Evolutionary conservation across 306 rosid genomes (phyloP).

Genomic region (Cucumis sativus): DNA sequence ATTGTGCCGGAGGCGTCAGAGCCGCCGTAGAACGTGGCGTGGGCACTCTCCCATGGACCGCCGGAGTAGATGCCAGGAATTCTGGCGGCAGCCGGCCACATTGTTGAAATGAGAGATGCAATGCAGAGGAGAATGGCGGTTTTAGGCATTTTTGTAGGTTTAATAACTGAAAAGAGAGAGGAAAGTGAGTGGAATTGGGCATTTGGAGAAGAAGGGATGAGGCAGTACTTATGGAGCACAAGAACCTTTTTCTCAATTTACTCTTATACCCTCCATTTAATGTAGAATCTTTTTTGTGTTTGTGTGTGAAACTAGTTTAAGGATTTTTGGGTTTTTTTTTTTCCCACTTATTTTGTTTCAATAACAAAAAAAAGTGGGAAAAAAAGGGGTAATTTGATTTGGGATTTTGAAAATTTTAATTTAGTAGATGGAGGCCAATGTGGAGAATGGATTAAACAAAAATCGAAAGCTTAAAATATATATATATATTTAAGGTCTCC

Average conservation of each 20-base stretch:
- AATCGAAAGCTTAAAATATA: no score
- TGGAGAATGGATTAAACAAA: neutral
- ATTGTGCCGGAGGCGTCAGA: conserved; percentile 66
- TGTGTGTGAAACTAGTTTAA: neutral
- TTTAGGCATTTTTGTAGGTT: conserved; percentile 9
- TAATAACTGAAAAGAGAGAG: neutral
- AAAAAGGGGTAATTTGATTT: neutral
- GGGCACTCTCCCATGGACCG: conserved; percentile 41
- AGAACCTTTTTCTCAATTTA: conserved; percentile 2
- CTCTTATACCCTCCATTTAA: neutral
- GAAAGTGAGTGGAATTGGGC: neutral
- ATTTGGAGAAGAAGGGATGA: neutral
- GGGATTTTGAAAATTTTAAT: no score
- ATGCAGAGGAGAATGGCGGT: conserved; percentile 19
- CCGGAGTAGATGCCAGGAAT: conserved; percentile 47
- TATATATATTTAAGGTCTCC: no score
- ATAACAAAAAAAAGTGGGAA: neutral
- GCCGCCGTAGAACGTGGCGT: conserved; percentile 63
- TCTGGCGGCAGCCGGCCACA: conserved; percentile 23
- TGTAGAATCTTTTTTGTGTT: neutral
- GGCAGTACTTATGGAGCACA: conserved; percentile 36
- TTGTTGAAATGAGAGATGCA: conserved; percentile 16
- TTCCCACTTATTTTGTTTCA: neutral
- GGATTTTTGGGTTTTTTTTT: neutral
- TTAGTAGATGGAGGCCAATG: no score